These are phyloP conservation scores for Parvularia atlantis DNA, from an alignment of 78 protist species.

Conservation along the genomic window DNA sequence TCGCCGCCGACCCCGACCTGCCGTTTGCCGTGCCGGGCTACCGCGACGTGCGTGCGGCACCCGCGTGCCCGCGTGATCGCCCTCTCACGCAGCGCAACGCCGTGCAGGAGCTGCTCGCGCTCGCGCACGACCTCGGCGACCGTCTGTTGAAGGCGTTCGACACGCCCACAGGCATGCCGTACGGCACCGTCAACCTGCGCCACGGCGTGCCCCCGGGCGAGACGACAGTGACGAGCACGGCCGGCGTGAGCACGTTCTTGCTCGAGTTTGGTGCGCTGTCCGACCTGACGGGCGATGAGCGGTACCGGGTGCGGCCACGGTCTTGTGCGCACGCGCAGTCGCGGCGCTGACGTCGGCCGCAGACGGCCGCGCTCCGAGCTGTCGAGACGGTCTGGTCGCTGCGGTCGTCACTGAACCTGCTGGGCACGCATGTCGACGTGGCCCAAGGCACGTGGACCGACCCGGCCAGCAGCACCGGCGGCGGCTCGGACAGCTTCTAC, in stretches of 20 bases:
- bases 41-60: too few relatives aligned
- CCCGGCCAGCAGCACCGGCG: constrained; percentile 26
- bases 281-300: constrained; percentile 24
- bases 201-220: constrained; percentile 45
- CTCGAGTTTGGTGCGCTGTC: constrained; percentile 33
- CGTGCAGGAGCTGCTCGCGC: constrained; percentile 20
- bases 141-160: constrained; percentile 47
- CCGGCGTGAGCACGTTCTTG: constrained; percentile 45
- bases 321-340: too few relatives aligned
- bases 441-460: constrained; percentile 20
- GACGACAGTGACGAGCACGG: constrained; percentile 26
- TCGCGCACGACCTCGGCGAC: constrained; percentile 36
- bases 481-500: constrained; percentile 38
- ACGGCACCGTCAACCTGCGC: constrained; percentile 34
- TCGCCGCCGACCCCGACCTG: constrained; percentile 6
- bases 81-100: not conserved
- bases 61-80: too few relatives aligned
- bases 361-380: constrained; percentile 2
- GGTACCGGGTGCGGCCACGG: too few relatives aligned
- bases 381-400: not conserved
- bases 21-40: too few relatives aligned
- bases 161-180: constrained; percentile 55
- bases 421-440: constrained; percentile 40
- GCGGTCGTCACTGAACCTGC: constrained; percentile 10
- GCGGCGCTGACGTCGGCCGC: too few relatives aligned